Conservation (phyloP, 805 yeast genomes). For the Metschnikowia lunata region DNA sequence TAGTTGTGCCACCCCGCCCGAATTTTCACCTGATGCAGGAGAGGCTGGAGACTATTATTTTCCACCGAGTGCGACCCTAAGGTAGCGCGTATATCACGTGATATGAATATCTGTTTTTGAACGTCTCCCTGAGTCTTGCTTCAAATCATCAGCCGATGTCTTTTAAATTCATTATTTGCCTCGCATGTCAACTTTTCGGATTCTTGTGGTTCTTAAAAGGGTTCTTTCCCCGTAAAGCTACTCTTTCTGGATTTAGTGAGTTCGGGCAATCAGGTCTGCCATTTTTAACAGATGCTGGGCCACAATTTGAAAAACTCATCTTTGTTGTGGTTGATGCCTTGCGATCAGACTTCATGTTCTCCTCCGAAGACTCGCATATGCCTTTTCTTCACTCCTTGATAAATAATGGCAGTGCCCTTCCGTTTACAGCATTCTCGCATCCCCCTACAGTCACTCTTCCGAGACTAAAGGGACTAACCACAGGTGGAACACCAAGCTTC, state of each 20-base stretch:
- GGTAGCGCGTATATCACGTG: no score
- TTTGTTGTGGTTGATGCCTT: conserved; percentile 91
- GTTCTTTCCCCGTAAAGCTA: conserved; percentile 86
- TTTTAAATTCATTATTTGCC: not conserved
- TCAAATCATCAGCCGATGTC: not conserved
- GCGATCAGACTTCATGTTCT: conserved; percentile 80
- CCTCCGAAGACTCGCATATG: conserved; percentile 58
- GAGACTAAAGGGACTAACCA: conserved; percentile 84
- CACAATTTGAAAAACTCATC: conserved; percentile 63
- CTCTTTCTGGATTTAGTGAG: conserved; percentile 53
- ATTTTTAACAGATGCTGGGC: conserved; percentile 16
- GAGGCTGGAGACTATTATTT: no score
- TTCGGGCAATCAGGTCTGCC: conserved; percentile 24
- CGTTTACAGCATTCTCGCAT: conserved; percentile 85
- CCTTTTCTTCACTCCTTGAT: conserved; percentile 60
- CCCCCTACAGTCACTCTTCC: conserved; percentile 98
- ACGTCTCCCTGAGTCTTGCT: no score
- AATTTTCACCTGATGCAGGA: no score
- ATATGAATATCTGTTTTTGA: no score
- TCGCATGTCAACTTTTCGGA: conserved; percentile 36
- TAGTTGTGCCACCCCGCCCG: no score
- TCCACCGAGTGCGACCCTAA: no score
- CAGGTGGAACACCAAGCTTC: conserved; percentile 93
- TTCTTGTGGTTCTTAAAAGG: conserved; percentile 69
- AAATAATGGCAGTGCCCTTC: conserved; percentile 66